Percentiles rank a stretch among this genome's conserved stretches.
These are phyloP conservation scores for Platanus orientalis DNA, from an alignment of 164 flowering plant species.

Conservation along the genomic window DNA sequence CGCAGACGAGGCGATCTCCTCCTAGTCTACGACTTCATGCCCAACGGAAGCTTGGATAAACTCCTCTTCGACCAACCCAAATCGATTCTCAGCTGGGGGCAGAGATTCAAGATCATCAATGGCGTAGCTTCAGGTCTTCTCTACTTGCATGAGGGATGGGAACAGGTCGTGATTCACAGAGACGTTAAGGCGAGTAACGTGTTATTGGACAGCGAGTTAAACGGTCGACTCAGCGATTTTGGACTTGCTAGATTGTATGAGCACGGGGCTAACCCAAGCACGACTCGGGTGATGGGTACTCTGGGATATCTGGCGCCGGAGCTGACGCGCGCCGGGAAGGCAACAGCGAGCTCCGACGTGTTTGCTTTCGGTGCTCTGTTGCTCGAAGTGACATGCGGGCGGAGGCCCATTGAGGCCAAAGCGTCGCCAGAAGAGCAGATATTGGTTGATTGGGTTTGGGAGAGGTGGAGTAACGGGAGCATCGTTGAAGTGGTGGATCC, in stretches of 20 bases:
- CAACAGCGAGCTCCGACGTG: conserved; percentile 47
- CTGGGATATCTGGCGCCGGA: conserved; percentile 16
- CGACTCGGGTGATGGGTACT: conserved; percentile 14
- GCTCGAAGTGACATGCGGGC: conserved; percentile 54
- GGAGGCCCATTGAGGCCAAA: conserved; percentile 56
- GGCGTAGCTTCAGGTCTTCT: too few species aligned
- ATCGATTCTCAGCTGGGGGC: too few species aligned
- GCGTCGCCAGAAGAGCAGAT: conserved; percentile 44
- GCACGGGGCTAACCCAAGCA: conserved; percentile 7
- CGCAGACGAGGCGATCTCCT: too few species aligned
- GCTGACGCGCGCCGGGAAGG: too few species aligned
- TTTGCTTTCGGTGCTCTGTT: conserved; percentile 58
- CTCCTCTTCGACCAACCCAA: too few species aligned
- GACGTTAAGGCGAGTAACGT: too few species aligned
- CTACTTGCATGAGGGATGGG: too few species aligned
- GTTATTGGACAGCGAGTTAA: neutral
- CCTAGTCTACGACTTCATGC: too few species aligned
- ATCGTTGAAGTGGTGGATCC: conserved; percentile 40
- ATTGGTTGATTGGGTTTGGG: conserved; percentile 65
- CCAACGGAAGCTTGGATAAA: too few species aligned
- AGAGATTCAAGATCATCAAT: too few species aligned
- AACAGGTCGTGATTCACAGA: too few species aligned
- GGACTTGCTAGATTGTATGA: conserved; percentile 14
- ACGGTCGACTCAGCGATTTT: conserved; percentile 12
- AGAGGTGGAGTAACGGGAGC: conserved; percentile 28